Base-by-base conservation (phyloP, 345 rosid genomes). In the Draba incana region DNA sequence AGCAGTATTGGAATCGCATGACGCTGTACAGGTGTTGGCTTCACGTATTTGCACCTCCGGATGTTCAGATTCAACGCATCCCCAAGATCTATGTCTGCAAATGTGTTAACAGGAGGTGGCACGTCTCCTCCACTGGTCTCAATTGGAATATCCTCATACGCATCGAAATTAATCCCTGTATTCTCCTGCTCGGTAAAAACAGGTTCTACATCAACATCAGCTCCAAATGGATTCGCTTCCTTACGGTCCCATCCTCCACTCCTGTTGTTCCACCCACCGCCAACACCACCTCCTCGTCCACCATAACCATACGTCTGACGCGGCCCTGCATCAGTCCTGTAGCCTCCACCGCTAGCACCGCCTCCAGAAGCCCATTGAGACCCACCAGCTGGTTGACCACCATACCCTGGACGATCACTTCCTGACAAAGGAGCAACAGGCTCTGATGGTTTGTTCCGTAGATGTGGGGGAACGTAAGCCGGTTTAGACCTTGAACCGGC, bases 61-160 rank as follows among this genome's bases (percentile, higher is more conserved):
- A 95, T 92, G 76, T 95, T 95, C 62, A 71, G 81, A 75, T 92
- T 95, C 28, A 94, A 68, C 1, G 89, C 99, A 16, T 94, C 97
- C 25, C 97, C 98, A 60, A 94, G 85, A 74, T 94, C 99, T 39
- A 94, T 85, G 75, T 89, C 98, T 3, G 97, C 97, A 81, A 94
- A 94, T 4, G 98, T 89, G 78, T 84, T 86, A 41, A 92, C 99
- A 50, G 98, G 84, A 6, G 92, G 87, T 2, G 99, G 99, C 47
- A 94, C 98, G 35, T 91, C 86, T 13, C 90, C 87, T 45, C 99
- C 99, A 44, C 93, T 94, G 20, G 98, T 89, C 83, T 94, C 99
- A 52, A 94, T 88, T 0, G 98, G 99, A 67, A 94, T 94, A 78
- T 94, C 99, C 51, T 94, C 99, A 73, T 94, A 94, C 1, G 99